A percentile compares a stretch with the other conserved stretches of the same genome.
These are phyloP conservation scores for Alternaria metachromatica DNA, from an alignment of 2,329 filamentous ascomycete species.

Conservation along the genomic window DNA sequence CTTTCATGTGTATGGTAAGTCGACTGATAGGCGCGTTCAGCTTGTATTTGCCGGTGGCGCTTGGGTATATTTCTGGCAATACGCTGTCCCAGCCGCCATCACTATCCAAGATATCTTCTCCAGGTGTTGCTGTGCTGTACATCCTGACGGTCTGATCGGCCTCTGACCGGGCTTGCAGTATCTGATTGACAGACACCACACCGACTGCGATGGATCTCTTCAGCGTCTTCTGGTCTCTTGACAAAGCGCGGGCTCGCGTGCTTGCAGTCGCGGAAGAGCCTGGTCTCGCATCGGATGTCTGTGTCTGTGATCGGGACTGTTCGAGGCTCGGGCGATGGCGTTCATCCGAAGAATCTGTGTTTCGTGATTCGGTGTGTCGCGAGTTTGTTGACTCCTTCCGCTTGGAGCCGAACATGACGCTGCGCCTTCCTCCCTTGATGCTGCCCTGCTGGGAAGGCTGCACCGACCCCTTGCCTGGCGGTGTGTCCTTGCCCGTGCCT, in stretches of 20 bases:
- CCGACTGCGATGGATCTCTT: constrained; percentile 79
- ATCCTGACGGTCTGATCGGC: constrained; percentile 77
- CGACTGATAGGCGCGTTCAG: constrained; percentile 76
- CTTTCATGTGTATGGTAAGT: constrained; percentile 78
- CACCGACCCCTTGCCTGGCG: constrained; percentile 28
- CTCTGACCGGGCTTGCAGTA: constrained; percentile 75
- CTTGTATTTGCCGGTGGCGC: constrained; percentile 74
- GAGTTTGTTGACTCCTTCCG: constrained; percentile 52
- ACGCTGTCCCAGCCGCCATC: constrained; percentile 75
- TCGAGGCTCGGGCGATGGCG: constrained; percentile 33
- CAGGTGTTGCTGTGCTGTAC: constrained; percentile 67
- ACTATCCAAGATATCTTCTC: constrained; percentile 52
- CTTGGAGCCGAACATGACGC: constrained; percentile 72
- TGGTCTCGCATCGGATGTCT: constrained; percentile 35
- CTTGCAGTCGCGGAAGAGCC: constrained; percentile 36
- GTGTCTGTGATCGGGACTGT: constrained; percentile 27
- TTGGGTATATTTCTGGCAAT: constrained; percentile 69
- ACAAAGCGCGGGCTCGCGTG: constrained; percentile 36
- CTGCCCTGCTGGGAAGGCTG: constrained; percentile 44
- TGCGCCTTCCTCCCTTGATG: constrained; percentile 54
- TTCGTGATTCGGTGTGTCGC: constrained; percentile 19
- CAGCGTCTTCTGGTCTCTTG: constrained; percentile 59
- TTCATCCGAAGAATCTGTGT: constrained; percentile 24
- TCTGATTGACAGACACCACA: constrained; percentile 74
- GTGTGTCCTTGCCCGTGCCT: constrained; percentile 32